These are phyloP conservation scores for Scheffersomyces stipitis DNA, from an alignment of 805 yeast species.

Conservation along the genomic window DNA sequence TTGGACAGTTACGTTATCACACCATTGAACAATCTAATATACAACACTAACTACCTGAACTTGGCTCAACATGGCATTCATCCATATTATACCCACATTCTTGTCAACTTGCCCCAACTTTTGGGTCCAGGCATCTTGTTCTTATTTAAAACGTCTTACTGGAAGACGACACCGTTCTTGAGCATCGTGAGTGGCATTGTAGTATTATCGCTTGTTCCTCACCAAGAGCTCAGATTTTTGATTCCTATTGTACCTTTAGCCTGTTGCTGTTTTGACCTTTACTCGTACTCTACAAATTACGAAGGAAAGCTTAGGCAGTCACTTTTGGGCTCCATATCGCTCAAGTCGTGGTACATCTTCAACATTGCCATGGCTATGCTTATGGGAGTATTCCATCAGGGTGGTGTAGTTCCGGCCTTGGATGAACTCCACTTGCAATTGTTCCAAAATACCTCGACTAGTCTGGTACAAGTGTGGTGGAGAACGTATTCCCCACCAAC, in stretches of 20 bases:
- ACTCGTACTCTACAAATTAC: constrained; percentile 12
- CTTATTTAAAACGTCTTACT: constrained; percentile 35
- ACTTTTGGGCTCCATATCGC: constrained; percentile 13
- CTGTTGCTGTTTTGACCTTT: constrained; percentile 55
- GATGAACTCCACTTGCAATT: constrained; percentile 28
- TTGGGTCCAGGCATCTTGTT: constrained; percentile 72
- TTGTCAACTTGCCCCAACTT: constrained; percentile 76
- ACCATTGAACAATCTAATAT: constrained; percentile 73
- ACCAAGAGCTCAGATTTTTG: constrained; percentile 90
- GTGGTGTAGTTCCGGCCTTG: constrained; percentile 78
- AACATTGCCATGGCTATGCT: constrained; percentile 57
- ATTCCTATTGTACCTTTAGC: constrained; percentile 74
- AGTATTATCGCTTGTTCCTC: constrained; percentile 72
- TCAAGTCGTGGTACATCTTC: constrained; percentile 59
- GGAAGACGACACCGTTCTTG: constrained; percentile 55
- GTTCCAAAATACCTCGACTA: constrained; percentile 11
- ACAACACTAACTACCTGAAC: constrained; percentile 62
- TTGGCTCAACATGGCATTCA: constrained; percentile 82
- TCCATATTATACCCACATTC: constrained; percentile 68
- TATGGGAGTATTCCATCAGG: constrained; percentile 86
- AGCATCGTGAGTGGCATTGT: constrained; percentile 62
- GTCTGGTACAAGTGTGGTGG: constrained; percentile 86
- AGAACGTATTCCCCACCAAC: constrained; percentile 91
- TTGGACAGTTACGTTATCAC: constrained; percentile 49
- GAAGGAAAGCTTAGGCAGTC: constrained; percentile 3